phyloP scores from a whole-genome alignment of 164 flowering plant species.

The Stephania japonica region DNA sequence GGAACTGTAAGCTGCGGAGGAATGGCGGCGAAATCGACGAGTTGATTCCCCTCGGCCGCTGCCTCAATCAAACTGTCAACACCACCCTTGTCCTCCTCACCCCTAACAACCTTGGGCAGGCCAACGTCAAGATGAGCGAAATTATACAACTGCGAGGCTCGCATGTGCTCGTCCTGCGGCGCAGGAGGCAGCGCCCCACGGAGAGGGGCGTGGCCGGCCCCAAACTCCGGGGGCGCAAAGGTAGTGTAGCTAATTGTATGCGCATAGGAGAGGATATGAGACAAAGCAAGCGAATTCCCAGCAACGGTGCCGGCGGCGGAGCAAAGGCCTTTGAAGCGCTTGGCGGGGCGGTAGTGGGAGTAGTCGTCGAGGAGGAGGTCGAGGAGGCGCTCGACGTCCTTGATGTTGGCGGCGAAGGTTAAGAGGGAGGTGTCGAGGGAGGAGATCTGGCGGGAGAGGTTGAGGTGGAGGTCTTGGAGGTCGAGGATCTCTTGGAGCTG shows the following conservation, averaged over 20 bases:
- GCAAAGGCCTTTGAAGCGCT: constrained; percentile 34
- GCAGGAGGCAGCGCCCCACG: constrained; percentile 97
- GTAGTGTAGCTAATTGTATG: constrained; percentile 89
- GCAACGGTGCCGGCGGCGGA: constrained; percentile 32
- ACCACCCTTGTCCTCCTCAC: constrained; percentile 39
- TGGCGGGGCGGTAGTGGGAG: constrained; percentile 57
- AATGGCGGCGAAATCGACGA: constrained; percentile 33
- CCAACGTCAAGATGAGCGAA: constrained; percentile 88
- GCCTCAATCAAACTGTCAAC: constrained; percentile 63
- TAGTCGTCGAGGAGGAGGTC: constrained; percentile 83
- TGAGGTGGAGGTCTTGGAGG: constrained; percentile 65
- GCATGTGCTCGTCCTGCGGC: constrained; percentile 97
- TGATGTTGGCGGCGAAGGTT: constrained; percentile 63
- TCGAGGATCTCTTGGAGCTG: constrained; percentile 89
- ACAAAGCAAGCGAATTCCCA: constrained; percentile 42
- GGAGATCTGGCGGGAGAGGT: constrained; percentile 47
- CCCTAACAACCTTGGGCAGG: constrained; percentile 51
- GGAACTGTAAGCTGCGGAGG: constrained; percentile 66
- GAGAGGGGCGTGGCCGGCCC: constrained; percentile 78
- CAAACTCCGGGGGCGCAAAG: constrained; percentile 95
- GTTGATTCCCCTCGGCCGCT: constrained; percentile 22
- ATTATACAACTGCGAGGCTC: constrained; percentile 78
- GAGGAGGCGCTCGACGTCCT: constrained; percentile 67
- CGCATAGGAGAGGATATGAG: constrained; percentile 76
- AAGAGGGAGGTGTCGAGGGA: constrained; percentile 52